A percentile compares a stretch with the other conserved stretches of the same genome.
These are phyloP conservation scores for Podaxis rugospora DNA, from an alignment of 768 basidiomycete species.

Conservation along the genomic window DNA sequence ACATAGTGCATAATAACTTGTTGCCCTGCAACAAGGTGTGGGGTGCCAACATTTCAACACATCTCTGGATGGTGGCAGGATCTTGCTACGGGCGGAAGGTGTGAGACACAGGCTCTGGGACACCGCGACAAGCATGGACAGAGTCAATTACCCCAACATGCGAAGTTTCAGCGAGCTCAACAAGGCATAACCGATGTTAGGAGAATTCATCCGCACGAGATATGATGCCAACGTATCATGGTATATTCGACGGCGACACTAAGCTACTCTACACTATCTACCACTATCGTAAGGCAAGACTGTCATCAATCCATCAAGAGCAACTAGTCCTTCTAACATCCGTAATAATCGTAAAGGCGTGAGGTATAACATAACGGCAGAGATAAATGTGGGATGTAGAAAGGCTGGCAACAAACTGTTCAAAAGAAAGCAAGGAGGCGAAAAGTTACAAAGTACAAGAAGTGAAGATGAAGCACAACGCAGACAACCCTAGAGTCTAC, in stretches of 20 bases:
- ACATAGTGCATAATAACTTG: no score
- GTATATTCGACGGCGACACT: slow-evolving; percentile 15
- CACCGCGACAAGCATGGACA: no score
- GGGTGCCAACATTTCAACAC: no score
- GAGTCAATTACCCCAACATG: no score
- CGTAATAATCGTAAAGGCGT: slow-evolving; percentile 7
- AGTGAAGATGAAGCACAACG: slow-evolving; percentile 14
- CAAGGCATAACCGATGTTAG: no score
- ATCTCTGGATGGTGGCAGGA: no score
- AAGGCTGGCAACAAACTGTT: not conserved
- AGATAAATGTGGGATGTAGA: not conserved
- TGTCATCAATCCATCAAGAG: slow-evolving; percentile 11
- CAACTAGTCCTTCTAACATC: slow-evolving; percentile 10
- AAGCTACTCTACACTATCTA: slow-evolving; percentile 34
- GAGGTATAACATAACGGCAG: not conserved
- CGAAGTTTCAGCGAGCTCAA: not conserved
- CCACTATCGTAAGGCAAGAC: slow-evolving; percentile 21
- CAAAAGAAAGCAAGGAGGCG: not conserved
- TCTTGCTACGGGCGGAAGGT: no score
- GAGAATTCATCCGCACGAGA: not conserved
- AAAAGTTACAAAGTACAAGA: slow-evolving; percentile 21
- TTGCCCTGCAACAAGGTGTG: no score
- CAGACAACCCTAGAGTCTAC: slow-evolving; percentile 30
- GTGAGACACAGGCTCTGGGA: no score
- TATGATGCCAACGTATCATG: not conserved